A percentile compares a stretch with the other conserved stretches of the same genome.
These are phyloP conservation scores for Trichosanthes truncata DNA, from an alignment of 306 rosid species.

Conservation along the genomic window DNA sequence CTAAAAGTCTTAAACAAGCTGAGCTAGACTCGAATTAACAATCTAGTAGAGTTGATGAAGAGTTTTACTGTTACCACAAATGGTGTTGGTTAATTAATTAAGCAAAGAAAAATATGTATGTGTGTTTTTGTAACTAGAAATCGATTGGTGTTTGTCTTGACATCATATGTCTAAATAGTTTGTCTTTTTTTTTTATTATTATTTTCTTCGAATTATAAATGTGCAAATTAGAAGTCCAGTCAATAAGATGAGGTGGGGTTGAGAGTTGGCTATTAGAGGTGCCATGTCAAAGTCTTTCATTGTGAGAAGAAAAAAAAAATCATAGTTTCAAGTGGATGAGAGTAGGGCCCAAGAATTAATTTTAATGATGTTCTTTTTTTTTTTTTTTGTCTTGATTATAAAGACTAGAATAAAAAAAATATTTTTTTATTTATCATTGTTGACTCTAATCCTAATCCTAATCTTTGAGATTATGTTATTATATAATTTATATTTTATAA, in stretches of 20 bases:
- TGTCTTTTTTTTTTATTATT: background rate
- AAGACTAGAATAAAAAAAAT: background rate
- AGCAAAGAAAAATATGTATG: background rate
- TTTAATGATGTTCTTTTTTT: background rate
- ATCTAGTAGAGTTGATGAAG: background rate
- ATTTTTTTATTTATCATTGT: background rate
- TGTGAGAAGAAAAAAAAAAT: no score
- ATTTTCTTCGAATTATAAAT: background rate
- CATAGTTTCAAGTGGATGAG: background rate
- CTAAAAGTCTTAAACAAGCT: no score
- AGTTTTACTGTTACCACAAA: background rate
- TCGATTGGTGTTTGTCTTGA: no score
- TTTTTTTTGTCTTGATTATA: background rate
- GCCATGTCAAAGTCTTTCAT: background rate
- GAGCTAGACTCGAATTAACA: no score
- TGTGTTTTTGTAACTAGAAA: no score
- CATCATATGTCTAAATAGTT: background rate
- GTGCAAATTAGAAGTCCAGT: background rate
- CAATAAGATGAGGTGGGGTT: background rate
- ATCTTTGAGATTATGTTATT: background rate
- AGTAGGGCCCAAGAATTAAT: background rate
- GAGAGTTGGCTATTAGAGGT: background rate
- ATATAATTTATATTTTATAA: no score
- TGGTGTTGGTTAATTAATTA: no score
- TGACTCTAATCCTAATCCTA: background rate